Percentiles rank a stretch among this genome's conserved stretches.
Evolutionary conservation across 2,329 filamentous ascomycete species (phyloP).

Genomic region (Cladophialophora psammophila): DNA sequence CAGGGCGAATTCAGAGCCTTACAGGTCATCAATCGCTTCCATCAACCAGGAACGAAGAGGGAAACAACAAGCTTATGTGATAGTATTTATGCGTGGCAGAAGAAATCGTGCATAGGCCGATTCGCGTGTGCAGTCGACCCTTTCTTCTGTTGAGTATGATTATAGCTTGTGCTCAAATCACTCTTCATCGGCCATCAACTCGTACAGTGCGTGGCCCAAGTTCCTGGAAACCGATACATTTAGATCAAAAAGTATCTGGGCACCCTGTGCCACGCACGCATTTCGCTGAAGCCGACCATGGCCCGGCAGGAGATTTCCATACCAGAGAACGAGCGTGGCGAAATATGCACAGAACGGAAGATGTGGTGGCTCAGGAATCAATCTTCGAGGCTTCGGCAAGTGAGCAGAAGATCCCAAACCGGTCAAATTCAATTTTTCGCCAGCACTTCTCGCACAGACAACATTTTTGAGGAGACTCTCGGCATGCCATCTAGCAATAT

Average conservation of each 20-base stretch:
- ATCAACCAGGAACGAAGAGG: too few species aligned
- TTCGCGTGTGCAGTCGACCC: too few species aligned
- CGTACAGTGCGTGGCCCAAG: too few species aligned
- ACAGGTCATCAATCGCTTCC: too few species aligned
- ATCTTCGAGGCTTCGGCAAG: background rate
- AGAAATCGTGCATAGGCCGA: too few species aligned
- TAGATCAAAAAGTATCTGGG: background rate
- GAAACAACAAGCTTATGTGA: too few species aligned
- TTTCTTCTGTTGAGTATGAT: too few species aligned
- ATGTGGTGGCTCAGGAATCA: constrained; percentile 14
- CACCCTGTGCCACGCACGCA: background rate
- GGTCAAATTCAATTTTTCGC: background rate
- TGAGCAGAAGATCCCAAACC: background rate
- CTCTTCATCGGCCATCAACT: too few species aligned
- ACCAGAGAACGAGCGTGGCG: constrained; percentile 14
- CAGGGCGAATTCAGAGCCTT: too few species aligned
- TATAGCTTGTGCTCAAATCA: too few species aligned
- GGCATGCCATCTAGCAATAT: constrained; percentile 5
- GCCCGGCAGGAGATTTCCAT: constrained; percentile 2
- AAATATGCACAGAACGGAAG: constrained; percentile 16
- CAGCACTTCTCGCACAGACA: too few species aligned
- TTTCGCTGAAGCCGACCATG: background rate
- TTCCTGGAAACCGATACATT: constrained; percentile 1
- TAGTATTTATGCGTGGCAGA: too few species aligned
- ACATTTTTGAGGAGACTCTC: background rate